phyloP scores from a whole-genome alignment of 768 basidiomycete species.

The Clavaria fumosa region DNA sequence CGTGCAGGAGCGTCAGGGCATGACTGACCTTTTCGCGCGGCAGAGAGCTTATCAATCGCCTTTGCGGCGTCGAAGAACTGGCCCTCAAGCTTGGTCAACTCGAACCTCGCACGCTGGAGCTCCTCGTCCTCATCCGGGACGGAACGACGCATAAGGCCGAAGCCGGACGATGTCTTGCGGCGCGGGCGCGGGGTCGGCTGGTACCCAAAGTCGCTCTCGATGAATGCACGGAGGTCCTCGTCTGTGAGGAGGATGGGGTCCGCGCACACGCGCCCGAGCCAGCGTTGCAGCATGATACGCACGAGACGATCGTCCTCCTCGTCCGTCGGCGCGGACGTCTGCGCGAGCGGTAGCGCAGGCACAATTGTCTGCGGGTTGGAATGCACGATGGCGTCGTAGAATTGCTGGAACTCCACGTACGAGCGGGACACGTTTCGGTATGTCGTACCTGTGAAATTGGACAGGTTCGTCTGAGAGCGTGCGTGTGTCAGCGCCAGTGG shows the following conservation, averaged over 20 bases:
- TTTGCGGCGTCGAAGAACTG: constrained; percentile 90
- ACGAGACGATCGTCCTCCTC: constrained; percentile 97
- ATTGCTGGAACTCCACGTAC: constrained; percentile 87
- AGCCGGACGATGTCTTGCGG: constrained; percentile 59
- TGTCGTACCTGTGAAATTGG: constrained; percentile 76
- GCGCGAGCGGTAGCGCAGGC: constrained; percentile 88
- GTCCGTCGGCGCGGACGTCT: constrained; percentile 92
- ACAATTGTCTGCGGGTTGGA: constrained; percentile 94
- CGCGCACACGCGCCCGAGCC: constrained; percentile 87
- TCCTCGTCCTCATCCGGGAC: constrained; percentile 94
- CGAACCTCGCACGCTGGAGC: constrained; percentile 76
- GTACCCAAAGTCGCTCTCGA: constrained; percentile 96
- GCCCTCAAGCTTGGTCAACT: constrained; percentile 81
- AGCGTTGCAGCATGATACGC: constrained; percentile 86
- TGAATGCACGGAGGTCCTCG: constrained; percentile 87
- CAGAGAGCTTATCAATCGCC: constrained; percentile 74
- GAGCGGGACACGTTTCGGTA: constrained; percentile 93
- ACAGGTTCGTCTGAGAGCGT: constrained; percentile 65
- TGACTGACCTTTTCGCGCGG: constrained; percentile 56
- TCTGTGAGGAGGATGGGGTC: constrained; percentile 79
- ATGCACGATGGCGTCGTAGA: constrained; percentile 79
- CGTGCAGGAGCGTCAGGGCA: constrained; percentile 5
- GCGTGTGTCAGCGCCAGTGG: constrained; percentile 1
- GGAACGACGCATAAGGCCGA: constrained; percentile 58
- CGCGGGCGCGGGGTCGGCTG: constrained; percentile 68